Percentiles rank a stretch among this genome's conserved stretches.
These are phyloP conservation scores for Vigna angularis DNA, from an alignment of 306 rosid species.

Conservation along the genomic window DNA sequence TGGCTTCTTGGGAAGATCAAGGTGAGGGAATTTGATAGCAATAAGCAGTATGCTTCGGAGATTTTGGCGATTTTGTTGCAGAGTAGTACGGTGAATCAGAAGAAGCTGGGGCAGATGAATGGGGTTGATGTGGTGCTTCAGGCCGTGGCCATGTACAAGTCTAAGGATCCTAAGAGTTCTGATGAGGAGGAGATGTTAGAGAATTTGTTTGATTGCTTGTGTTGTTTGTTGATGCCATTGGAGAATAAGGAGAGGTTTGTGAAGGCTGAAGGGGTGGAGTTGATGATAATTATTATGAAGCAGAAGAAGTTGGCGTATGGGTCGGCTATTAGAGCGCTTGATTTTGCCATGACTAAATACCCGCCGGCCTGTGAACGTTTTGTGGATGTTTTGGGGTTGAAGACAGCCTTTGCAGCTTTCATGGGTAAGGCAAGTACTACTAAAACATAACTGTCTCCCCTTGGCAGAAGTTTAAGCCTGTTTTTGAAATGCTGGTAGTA, in stretches of 20 bases:
- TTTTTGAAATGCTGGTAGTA: neutral
- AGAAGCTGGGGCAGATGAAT: constrained; percentile 90
- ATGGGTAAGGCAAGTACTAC: constrained; percentile 95
- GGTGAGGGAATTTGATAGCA: constrained; percentile 87
- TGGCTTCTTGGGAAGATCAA: constrained; percentile 94
- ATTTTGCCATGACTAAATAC: constrained; percentile 94
- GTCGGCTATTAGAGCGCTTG: constrained; percentile 93
- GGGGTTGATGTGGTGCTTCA: constrained; percentile 93
- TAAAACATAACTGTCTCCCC: constrained; percentile 8
- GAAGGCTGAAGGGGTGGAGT: constrained; percentile 96
- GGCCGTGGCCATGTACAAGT: constrained; percentile 97
- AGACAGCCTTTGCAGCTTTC: constrained; percentile 96
- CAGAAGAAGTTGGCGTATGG: constrained; percentile 97
- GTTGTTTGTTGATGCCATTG: constrained; percentile 92
- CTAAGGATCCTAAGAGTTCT: constrained; percentile 84
- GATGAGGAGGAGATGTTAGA: constrained; percentile 97
- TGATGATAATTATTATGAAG: constrained; percentile 94
- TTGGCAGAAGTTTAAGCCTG: neutral
- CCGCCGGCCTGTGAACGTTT: constrained; percentile 97
- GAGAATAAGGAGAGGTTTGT: constrained; percentile 96
- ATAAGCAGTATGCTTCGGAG: constrained; percentile 93
- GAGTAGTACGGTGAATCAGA: constrained; percentile 79
- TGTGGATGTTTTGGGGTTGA: constrained; percentile 94
- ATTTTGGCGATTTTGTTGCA: constrained; percentile 90
- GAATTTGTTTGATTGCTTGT: constrained; percentile 90